Base-by-base conservation (phyloP, 805 yeast genomes). In the Ogataea chonburiensis region DNA sequence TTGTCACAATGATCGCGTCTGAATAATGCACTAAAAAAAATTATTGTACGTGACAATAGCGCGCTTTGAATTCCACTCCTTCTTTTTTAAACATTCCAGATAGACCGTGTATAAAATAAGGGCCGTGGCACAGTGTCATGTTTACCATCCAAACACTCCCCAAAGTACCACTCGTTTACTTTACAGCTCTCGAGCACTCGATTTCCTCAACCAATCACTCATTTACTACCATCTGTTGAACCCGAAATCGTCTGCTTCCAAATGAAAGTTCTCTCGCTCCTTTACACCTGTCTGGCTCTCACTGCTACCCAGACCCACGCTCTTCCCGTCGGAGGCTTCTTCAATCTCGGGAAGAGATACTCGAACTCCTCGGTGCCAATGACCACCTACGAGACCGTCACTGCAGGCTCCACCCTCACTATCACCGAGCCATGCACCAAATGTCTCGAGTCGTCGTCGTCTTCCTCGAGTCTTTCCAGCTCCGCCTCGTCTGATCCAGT, bases 161-260 rank as follows among this genome's bases (percentile, higher is more conserved):
- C 32, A 28, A 27, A 7, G 17, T 23, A 21, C 13, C 16, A 17
- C 7, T 28, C 17, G 4, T 12, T 11, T 20, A 20, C 42, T 26
- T 27, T 27, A 12, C 13, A 19, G 31, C 35, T 24, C 42, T 28
- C 37, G 44, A 41, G 22, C 7, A 19, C 10, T 19, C 22, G 10
- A 19, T 34, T 13, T 28, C 22, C 31, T 41, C 54, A 47, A 46
- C 51, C 50, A 52, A 49, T 53, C 58, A 47, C 31, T 54, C 58
- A 45, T 54, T 54, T 22, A 12, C 9, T 41, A 44, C 24, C 25
- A 40, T 42, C 51, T 46, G 48, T 52, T 52, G 50, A 43, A 31
- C 31, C 20, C 21, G 39, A 34, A 36, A 28, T 36, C 43, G 35
- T 24, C 18, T 14, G 42, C 37, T 20, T 19, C 28, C 22, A 19